Evolutionary conservation across 352 stramenopile genomes (phyloP).

Genomic region (Aphanomyces cochlioides): DNA sequence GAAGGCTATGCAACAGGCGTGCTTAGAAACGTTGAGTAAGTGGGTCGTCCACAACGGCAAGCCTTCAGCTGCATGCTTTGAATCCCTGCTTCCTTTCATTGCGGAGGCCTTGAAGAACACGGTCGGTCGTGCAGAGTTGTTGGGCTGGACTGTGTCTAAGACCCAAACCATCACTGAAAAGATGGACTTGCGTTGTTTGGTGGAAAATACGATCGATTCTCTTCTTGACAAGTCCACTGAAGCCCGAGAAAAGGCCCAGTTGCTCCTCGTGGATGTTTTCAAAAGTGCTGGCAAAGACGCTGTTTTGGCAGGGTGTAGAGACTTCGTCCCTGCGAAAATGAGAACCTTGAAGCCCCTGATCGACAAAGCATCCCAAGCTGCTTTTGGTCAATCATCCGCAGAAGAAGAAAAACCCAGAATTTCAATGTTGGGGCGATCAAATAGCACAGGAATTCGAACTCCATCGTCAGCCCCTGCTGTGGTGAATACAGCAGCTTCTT

Average conservation of each 20-base stretch:
- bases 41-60: constrained; percentile 77
- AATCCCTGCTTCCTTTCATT: constrained; percentile 63
- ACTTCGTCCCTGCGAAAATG: constrained; percentile 85
- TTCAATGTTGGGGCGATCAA: neutral
- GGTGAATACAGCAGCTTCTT: neutral
- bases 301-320: constrained; percentile 63
- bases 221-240: constrained; percentile 83
- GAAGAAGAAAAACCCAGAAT: constrained; percentile 1
- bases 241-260: constrained; percentile 73
- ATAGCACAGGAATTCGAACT: neutral
- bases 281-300: constrained; percentile 75
- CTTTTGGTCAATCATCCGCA: neutral
- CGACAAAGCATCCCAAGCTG: constrained; percentile 57
- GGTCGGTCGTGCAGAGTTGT: constrained; percentile 70
- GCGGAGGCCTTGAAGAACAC: constrained; percentile 70
- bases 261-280: constrained; percentile 73
- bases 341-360: constrained; percentile 80
- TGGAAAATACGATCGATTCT: constrained; percentile 70
- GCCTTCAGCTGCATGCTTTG: constrained; percentile 58
- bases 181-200: constrained; percentile 61
- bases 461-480: constrained; percentile 1
- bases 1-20: constrained; percentile 79
- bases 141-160: constrained; percentile 70
- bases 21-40: constrained; percentile 72
- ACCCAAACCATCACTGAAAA: constrained; percentile 51